Conservation (phyloP, 2,329 filamentous ascomycete genomes). For the Alternaria brassicae region DNA sequence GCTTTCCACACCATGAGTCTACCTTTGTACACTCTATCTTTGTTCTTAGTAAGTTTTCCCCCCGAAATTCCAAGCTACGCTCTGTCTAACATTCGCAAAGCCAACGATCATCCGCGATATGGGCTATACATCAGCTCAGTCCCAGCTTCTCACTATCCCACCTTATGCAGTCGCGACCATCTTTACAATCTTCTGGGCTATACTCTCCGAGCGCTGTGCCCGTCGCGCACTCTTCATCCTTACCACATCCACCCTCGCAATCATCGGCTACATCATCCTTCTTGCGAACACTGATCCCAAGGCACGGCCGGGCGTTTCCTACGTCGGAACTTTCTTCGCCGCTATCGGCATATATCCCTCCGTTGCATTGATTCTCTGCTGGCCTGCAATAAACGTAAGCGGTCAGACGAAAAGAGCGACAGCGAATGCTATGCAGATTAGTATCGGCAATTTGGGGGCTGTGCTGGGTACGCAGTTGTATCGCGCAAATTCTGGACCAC, state of each 20-base stretch:
- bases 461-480: constrained; percentile 51
- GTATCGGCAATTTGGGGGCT: constrained; percentile 57
- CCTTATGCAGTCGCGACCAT: constrained; percentile 52
- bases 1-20: constrained; percentile 77
- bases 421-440: constrained; percentile 59
- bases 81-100: constrained; percentile 42
- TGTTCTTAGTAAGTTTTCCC: constrained; percentile 47
- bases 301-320: constrained; percentile 46
- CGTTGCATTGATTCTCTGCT: constrained; percentile 53
- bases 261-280: constrained; percentile 51
- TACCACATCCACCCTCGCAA: constrained; percentile 38
- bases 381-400: constrained; percentile 62
- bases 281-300: constrained; percentile 43
- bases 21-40: constrained; percentile 48
- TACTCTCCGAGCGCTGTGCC: constrained; percentile 41
- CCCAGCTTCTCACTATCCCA: constrained; percentile 57
- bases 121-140: constrained; percentile 51
- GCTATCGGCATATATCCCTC: constrained; percentile 51
- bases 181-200: constrained; percentile 47
- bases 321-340: constrained; percentile 49
- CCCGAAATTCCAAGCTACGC: neutral
- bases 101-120: constrained; percentile 60
- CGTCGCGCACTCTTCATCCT: constrained; percentile 49
- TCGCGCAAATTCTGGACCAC: constrained; percentile 41
- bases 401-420: constrained; percentile 62